Conservation (phyloP, 1,284 basidiomycete genomes). For the Marasmius fiardii region DNA sequence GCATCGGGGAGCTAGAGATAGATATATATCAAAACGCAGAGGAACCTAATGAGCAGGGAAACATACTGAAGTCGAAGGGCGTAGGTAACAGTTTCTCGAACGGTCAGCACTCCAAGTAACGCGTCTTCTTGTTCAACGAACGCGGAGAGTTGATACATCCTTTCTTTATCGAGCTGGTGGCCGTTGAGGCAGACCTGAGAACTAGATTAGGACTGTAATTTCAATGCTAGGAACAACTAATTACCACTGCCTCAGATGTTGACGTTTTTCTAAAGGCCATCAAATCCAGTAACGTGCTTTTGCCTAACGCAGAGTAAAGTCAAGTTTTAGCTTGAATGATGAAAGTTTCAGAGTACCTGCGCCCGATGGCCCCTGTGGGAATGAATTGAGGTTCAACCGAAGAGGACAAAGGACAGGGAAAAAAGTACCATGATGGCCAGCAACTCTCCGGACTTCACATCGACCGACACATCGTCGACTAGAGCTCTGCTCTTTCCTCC, state of each 20-base stretch:
- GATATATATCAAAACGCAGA: neutral
- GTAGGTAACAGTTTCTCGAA: constrained; percentile 60
- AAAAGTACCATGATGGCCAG: constrained; percentile 39
- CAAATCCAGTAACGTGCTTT: constrained; percentile 39
- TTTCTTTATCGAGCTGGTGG: constrained; percentile 17
- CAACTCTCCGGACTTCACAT: constrained; percentile 36
- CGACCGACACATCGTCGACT: constrained; percentile 37
- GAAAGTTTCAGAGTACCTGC: constrained; percentile 46
- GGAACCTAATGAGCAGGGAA: neutral
- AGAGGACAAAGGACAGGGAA: constrained; percentile 1
- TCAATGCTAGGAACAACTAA: constrained; percentile 15
- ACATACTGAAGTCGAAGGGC: constrained; percentile 52
- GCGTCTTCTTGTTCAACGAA: constrained; percentile 67
- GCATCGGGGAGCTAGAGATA: constrained; percentile 40
- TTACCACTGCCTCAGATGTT: constrained; percentile 27
- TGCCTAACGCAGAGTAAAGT: no score
- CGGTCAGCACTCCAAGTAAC: constrained; percentile 57
- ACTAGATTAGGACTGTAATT: neutral
- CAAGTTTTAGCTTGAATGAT: no score
- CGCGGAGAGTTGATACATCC: constrained; percentile 35
- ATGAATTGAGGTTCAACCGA: constrained; percentile 3
- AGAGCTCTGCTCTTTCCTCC: constrained; percentile 20
- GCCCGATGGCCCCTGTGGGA: constrained; percentile 44
- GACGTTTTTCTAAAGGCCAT: constrained; percentile 35
- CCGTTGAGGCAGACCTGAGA: constrained; percentile 30